phyloP scores from a whole-genome alignment of 1,284 basidiomycete genomes.

The Ceratobasidium sp. region DNA sequence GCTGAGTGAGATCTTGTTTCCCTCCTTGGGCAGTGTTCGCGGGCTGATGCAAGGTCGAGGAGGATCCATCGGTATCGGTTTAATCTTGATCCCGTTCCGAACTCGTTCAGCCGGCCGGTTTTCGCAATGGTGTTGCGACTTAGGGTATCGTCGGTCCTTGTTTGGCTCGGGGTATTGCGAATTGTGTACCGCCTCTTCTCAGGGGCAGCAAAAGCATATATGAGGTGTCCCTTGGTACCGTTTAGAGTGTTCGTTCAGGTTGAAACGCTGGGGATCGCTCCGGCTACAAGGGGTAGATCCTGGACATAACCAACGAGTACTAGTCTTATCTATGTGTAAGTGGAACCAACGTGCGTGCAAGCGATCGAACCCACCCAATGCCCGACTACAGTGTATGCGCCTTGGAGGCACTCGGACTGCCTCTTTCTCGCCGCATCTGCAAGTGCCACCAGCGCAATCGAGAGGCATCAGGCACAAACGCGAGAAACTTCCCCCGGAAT shows the following conservation, averaged over 20 bases:
- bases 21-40: neutral
- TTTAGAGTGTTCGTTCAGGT: neutral
- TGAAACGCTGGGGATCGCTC: neutral
- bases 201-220: neutral
- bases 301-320: neutral
- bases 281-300: neutral
- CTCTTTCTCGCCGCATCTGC: too few species aligned
- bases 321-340: neutral
- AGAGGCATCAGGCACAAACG: too few species aligned
- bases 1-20: neutral
- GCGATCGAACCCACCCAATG: neutral
- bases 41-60: neutral
- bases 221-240: neutral
- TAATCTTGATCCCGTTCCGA: slow-evolving; percentile 8
- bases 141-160: slow-evolving; percentile 15
- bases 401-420: neutral
- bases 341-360: neutral
- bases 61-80: neutral
- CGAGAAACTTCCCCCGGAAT: too few species aligned
- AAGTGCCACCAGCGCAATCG: too few species aligned
- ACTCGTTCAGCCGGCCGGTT: neutral
- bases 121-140: neutral
- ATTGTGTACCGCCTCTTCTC: neutral
- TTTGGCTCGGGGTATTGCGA: slow-evolving; percentile 8
- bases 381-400: neutral